Base-by-base conservation (phyloP, 2,329 filamentous ascomycete species). In the Colletotrichum simmondsii region DNA sequence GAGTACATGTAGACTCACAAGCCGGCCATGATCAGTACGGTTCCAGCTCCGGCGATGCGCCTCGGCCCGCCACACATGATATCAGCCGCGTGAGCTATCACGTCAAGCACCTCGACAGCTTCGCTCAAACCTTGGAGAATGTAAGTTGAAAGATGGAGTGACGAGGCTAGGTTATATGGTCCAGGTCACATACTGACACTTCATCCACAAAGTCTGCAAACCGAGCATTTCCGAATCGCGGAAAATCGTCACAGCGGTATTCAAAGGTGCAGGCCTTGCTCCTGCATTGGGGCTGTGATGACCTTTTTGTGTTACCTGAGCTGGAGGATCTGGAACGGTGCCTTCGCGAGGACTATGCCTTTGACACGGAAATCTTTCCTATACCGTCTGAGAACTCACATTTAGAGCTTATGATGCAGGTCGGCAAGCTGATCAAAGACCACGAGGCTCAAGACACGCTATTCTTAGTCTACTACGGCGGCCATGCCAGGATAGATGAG, bases 381-480 rank as follows among this genome's bases (percentile, higher is more conserved):
- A 91, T 91, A 52, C 89, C 89, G 0, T 88, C 87, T 1, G 86
- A 89, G 67, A 90, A 90, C 76, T 84, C 89, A 11, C 89, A 91
- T 74, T 81, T 90, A 19, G 88, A 90, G 76, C 79, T 90, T 68
- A 90, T 90, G 86, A 82, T 90, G 80, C 85, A 86, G 69, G 82
- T 90, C 35, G 88, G 86, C 4, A 85, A 87, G 74, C 82, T 91
- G 78, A 88, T 91, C 77, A 90, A 90, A 76, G 85, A 88, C 59
- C 83, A 89, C 65, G 89, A 90, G 74, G 85, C 86, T 3, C 83
- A 84, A 56, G 87, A 90, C 59, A 90, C 88, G 0, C 80, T 91
- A 1, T 89, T 91, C 74, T 77, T 91, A 10, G 80, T 91, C 19
- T 91, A 91, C 77, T 91, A 91, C 68, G 89, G 88, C 12, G 89